These are phyloP conservation scores for Centrapalus pauciflorus DNA, from an alignment of 129 eudicot species.

Conservation along the genomic window DNA sequence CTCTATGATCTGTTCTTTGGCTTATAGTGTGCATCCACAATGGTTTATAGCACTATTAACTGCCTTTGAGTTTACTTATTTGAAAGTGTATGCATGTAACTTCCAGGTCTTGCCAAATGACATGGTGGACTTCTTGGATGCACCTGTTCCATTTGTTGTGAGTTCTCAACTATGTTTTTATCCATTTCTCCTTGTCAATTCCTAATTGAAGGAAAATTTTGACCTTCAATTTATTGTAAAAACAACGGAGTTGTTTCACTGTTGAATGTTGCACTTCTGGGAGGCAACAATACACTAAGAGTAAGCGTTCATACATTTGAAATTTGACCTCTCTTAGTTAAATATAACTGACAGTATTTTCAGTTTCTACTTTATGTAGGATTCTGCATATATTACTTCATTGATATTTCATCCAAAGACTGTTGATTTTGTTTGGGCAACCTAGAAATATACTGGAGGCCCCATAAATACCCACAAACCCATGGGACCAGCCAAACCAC, in stretches of 20 bases:
- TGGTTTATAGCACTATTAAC: background rate
- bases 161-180: slow-evolving; percentile 25
- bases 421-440: no score
- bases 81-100: background rate
- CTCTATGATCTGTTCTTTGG: background rate
- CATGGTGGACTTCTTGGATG: slow-evolving; percentile 98
- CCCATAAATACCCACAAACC: no score
- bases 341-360: no score
- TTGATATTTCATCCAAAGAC: background rate
- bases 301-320: no score
- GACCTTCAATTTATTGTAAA: background rate
- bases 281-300: no score
- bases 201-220: background rate
- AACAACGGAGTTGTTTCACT: background rate
- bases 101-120: slow-evolving; percentile 90
- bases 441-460: no score
- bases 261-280: background rate
- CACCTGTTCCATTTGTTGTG: slow-evolving; percentile 96
- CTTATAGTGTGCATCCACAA: background rate
- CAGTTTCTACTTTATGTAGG: background rate
- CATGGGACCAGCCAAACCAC: no score
- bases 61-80: background rate
- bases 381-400: background rate
- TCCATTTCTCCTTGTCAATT: background rate
- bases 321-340: no score